Evolutionary conservation across 23 red algal genomes (phyloP).

Genomic region (Pyropia yezoensis): DNA sequence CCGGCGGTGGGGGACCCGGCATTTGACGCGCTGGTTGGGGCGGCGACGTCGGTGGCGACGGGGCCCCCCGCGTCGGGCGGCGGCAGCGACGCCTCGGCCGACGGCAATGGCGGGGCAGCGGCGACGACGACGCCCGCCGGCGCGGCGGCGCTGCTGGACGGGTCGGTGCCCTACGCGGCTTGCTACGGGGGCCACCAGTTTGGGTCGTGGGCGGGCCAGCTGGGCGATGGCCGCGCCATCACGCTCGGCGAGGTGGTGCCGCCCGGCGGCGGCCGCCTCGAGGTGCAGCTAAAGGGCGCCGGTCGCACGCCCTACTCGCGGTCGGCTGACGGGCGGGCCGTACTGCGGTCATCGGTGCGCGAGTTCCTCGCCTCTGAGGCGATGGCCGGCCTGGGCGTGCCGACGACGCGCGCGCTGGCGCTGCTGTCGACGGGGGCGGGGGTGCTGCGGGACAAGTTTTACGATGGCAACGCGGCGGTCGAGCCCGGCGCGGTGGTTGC

Average conservation of each 20-base stretch:
- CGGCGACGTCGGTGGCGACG: constrained; percentile 22
- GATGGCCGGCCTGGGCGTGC: constrained; percentile 81
- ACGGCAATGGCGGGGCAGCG: constrained; percentile 16
- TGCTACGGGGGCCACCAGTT: constrained; percentile 99
- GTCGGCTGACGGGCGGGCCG: constrained; percentile 90
- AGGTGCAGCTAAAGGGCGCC: constrained; percentile 94
- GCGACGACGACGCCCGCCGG: too few species aligned
- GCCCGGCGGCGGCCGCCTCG: constrained; percentile 41
- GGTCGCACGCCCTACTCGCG: constrained; percentile 89
- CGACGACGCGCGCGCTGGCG: constrained; percentile 82
- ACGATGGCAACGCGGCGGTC: constrained; percentile 54
- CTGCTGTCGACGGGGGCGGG: constrained; percentile 73
- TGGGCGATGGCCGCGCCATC: constrained; percentile 95
- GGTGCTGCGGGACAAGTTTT: constrained; percentile 95
- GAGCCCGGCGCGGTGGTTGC: constrained; percentile 86
- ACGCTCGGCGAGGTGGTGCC: constrained; percentile 79
- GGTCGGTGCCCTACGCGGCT: constrained; percentile 77
- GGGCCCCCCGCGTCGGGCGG: constrained; percentile 70
- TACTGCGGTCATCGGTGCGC: constrained; percentile 84
- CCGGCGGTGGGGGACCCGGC: constrained; percentile 12
- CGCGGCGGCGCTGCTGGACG: constrained; percentile 34
- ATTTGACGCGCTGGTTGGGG: constrained; percentile 51
- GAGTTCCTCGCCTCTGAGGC: constrained; percentile 93
- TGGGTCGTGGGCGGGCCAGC: constrained; percentile 90
- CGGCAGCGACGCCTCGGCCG: constrained; percentile 40